Conservation (phyloP, 768 basidiomycete species). For the Dendrothele bispora region DNA sequence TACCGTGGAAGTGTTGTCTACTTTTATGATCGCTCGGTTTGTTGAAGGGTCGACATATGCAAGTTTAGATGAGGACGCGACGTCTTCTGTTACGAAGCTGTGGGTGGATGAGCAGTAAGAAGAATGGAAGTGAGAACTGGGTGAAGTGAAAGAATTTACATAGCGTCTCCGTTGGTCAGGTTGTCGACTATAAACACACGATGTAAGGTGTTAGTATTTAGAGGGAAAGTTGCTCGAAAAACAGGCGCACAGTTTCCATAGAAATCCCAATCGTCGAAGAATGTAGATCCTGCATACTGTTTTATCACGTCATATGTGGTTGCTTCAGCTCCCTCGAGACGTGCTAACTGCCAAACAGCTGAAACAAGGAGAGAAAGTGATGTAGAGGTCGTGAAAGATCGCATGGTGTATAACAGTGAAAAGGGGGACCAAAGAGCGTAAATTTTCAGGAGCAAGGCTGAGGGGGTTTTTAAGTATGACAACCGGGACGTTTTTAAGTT, state of each 20-base stretch:
- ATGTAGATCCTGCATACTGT: conserved; percentile 58
- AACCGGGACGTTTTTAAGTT: too few species aligned
- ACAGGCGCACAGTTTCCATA: conserved; percentile 50
- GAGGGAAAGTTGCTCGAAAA: neutral
- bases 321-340: too few species aligned
- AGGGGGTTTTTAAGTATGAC: too few species aligned
- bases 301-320: conserved; percentile 52
- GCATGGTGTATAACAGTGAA: too few species aligned
- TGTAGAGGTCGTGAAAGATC: neutral
- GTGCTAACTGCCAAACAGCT: neutral
- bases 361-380: neutral
- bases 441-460: too few species aligned
- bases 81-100: conserved; percentile 51
- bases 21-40: conserved; percentile 73
- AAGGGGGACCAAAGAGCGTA: too few species aligned
- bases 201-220: conserved; percentile 1
- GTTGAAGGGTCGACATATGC: conserved; percentile 62
- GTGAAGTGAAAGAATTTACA: conserved; percentile 29
- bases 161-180: conserved; percentile 64
- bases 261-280: conserved; percentile 71
- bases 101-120: conserved; percentile 6
- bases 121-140: neutral
- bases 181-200: conserved; percentile 52
- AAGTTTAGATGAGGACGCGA: conserved; percentile 48
- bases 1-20: conserved; percentile 67